Evolutionary conservation across 2,329 filamentous ascomycete species (phyloP), one percentile per base, ranked within the genome.

Genomic region (Xylaria sp.): DNA sequence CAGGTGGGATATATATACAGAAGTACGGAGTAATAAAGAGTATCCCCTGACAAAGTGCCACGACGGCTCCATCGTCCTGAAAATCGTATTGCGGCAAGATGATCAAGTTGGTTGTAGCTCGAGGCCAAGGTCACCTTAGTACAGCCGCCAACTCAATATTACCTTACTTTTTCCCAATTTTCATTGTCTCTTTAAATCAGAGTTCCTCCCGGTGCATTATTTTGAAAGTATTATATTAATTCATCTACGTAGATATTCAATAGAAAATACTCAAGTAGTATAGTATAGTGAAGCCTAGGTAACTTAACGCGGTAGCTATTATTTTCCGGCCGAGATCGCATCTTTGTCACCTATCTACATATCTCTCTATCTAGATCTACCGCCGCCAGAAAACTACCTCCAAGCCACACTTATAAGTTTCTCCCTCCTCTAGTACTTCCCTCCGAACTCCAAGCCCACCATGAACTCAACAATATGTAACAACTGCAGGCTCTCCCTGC

Each of bases 401-500:
- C 36, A 13, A 39, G 39, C 13, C 1, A 20, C 39, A 5, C 5
- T n/a, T 5, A 20, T 22, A 22, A 45, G n/a, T 7, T 7, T 9
- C 27, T n/a, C 27, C 10, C 15, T n/a, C 13, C 31, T 5, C 47
- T 1, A 17, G 5, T 29, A n/a, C 27, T 51, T 27, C 31, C 42
- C 2, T n/a, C 20, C 5, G 31, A 33, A 22, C n/a, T 36, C 56
- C 27, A 49, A 31, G 49, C 33, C 29, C 22, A 69, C 51, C 20
- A 77, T 77, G 74, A 70, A 66, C 22, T 66, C 69, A 33, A 72
- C 65, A 61, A 73, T 76, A 68, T 75, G 72, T 56, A 68, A 17
- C 44, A 54, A 61, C n/a, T 77, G 76, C 69, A 72, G 69, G 20
- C 51, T 53, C 55, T 71, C 72, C 17, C 49, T 76, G 2, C 68